These are phyloP conservation scores for Cytospora schulzeri DNA, from an alignment of 2,329 filamentous ascomycete genomes.

Conservation along the genomic window DNA sequence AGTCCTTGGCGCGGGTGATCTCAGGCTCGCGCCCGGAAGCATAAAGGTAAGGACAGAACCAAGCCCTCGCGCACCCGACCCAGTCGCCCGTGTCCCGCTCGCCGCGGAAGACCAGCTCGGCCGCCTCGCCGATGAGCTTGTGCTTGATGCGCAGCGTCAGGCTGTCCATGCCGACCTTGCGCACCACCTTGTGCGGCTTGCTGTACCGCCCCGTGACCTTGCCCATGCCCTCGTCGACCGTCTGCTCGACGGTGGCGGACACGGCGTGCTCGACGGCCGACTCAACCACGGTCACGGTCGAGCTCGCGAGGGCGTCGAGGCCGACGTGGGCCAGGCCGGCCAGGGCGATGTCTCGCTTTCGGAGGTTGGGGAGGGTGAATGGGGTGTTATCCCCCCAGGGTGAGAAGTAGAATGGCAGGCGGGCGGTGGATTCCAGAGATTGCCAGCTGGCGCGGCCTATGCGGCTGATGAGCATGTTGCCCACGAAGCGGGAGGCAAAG, in stretches of 20 bases:
- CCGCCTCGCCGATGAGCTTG: slow-evolving; percentile 30
- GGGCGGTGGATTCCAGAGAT: slow-evolving; percentile 29
- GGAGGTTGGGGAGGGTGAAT: slow-evolving; percentile 30
- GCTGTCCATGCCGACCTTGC: slow-evolving; percentile 28
- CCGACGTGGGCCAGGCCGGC: slow-evolving; percentile 31
- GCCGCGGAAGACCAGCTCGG: slow-evolving; percentile 28
- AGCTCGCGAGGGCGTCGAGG: slow-evolving; percentile 28
- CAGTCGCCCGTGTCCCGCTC: slow-evolving; percentile 22
- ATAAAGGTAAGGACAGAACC: slow-evolving; percentile 31
- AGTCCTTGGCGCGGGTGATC: slow-evolving; percentile 29
- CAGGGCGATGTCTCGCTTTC: slow-evolving; percentile 30
- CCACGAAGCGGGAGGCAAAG: slow-evolving; percentile 28
- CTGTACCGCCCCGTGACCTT: slow-evolving; percentile 23
- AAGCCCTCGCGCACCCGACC: slow-evolving; percentile 29
- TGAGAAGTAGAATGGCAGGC: slow-evolving; percentile 30
- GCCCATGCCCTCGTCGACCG: slow-evolving; percentile 27
- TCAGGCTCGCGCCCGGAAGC: slow-evolving; percentile 27
- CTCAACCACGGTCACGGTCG: slow-evolving; percentile 29
- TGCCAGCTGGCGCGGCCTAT: slow-evolving; percentile 30
- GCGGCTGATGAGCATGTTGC: slow-evolving; percentile 30
- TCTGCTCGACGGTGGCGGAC: slow-evolving; percentile 28
- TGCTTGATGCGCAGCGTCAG: slow-evolving; percentile 29
- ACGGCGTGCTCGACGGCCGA: slow-evolving; percentile 27
- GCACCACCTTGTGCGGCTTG: slow-evolving; percentile 22
- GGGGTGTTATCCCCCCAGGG: slow-evolving; percentile 31